A percentile compares a stretch with the other conserved stretches of the same genome.
Conservation (phyloP, 2,329 filamentous ascomycete species). For the Penicillium concentricum region DNA sequence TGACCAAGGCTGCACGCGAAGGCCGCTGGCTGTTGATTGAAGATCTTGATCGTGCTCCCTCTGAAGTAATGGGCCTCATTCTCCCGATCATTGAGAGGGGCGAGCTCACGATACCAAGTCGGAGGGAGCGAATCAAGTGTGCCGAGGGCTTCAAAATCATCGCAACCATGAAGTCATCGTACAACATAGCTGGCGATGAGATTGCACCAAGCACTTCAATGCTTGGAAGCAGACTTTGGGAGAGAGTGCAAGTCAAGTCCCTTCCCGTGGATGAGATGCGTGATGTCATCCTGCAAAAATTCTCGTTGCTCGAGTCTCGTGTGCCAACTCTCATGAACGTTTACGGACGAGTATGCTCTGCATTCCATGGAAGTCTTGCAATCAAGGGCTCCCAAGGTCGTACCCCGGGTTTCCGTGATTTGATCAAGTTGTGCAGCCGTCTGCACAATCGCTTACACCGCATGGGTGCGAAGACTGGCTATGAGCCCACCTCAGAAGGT, state of each 20-base stretch:
- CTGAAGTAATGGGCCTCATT: constrained; percentile 89
- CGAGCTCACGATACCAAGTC: constrained; percentile 85
- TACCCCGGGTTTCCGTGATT: constrained; percentile 69
- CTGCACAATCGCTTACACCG: constrained; percentile 64
- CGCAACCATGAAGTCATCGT: constrained; percentile 76
- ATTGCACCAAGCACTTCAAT: constrained; percentile 66
- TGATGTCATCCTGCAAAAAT: constrained; percentile 68
- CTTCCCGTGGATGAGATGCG: constrained; percentile 69
- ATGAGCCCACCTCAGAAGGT: constrained; percentile 70
- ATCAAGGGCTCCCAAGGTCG: constrained; percentile 48
- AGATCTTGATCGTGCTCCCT: constrained; percentile 90
- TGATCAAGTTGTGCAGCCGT: constrained; percentile 88
- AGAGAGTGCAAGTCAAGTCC: constrained; percentile 66
- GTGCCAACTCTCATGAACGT: constrained; percentile 57
- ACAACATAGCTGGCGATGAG: constrained; percentile 67
- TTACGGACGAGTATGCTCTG: constrained; percentile 47
- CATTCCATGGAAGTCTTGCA: constrained; percentile 40
- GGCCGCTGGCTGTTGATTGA: constrained; percentile 97
- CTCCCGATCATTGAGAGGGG: constrained; percentile 88
- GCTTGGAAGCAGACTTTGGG: constrained; percentile 85
- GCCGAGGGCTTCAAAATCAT: constrained; percentile 85
- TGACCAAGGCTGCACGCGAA: constrained; percentile 91
- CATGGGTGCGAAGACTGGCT: constrained; percentile 61
- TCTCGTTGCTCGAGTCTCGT: constrained; percentile 64
- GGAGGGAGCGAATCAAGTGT: constrained; percentile 81